phyloP scores from a whole-genome alignment of 805 yeast species.

The Kregervanrija delftensis region DNA sequence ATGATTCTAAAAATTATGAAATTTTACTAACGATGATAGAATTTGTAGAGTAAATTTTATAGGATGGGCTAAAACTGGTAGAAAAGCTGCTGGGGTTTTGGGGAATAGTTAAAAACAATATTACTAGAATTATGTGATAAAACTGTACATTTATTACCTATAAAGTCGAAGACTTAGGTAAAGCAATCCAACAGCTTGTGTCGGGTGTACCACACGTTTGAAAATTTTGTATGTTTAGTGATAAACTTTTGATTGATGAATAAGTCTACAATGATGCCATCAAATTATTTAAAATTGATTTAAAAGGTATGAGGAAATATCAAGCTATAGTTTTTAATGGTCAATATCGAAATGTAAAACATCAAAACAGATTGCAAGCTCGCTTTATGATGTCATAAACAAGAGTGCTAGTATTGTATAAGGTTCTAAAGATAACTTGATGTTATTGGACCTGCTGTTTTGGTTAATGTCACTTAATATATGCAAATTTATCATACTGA shows the following conservation, averaged over 20 bases:
- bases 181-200: conserved; percentile 25
- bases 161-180: conserved; percentile 28
- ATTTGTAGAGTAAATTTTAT: conserved; percentile 38
- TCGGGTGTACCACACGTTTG: not conserved
- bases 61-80: conserved; percentile 37
- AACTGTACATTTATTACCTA: conserved; percentile 29
- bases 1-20: not conserved
- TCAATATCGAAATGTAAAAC: conserved; percentile 26
- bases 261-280: conserved; percentile 27
- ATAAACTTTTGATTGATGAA: conserved; percentile 31
- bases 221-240: conserved; percentile 38
- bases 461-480: conserved; percentile 25
- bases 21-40: not conserved
- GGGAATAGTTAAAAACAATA: conserved; percentile 32
- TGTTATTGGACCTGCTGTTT: conserved; percentile 25
- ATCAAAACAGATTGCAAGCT: conserved; percentile 16
- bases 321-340: conserved; percentile 13
- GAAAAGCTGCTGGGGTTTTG: conserved; percentile 29
- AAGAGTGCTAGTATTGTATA: conserved; percentile 31
- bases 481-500: conserved; percentile 29
- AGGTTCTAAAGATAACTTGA: conserved; percentile 4
- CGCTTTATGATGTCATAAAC: conserved; percentile 31
- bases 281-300: conserved; percentile 11
- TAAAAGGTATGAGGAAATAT: conserved; percentile 4
- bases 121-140: conserved; percentile 42